Evolutionary conservation across 169 alveolate genomes (phyloP).

Genomic region (Plasmodium vinckei): DNA sequence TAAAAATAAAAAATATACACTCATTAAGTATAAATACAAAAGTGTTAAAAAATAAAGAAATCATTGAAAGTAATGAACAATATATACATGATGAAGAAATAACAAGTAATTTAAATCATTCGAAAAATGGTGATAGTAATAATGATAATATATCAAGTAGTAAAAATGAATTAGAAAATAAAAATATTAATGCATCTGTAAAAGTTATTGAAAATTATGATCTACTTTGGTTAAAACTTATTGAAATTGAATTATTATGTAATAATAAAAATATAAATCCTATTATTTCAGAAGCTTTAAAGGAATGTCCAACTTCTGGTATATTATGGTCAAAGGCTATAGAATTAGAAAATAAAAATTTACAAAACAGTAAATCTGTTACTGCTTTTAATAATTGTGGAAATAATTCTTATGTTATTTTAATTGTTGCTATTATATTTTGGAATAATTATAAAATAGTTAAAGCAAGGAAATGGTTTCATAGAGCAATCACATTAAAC

Average conservation of each 20-base stretch:
- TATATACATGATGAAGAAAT: conserved; percentile 69
- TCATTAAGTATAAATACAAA: conserved; percentile 88
- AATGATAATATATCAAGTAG: conserved; percentile 6
- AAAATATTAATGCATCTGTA: conserved; percentile 63
- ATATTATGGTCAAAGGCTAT: conserved; percentile 95
- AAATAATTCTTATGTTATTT: conserved; percentile 93
- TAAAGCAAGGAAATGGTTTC: conserved; percentile 96
- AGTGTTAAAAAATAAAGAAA: conserved; percentile 74
- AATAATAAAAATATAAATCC: conserved; percentile 91
- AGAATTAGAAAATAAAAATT: conserved; percentile 86
- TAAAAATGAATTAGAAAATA: conserved; percentile 75
- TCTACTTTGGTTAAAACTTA: conserved; percentile 93
- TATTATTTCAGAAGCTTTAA: conserved; percentile 93
- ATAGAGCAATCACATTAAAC: conserved; percentile 92
- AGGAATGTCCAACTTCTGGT: conserved; percentile 97
- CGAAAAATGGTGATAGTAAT: conserved; percentile 54
- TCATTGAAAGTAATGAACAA: conserved; percentile 75
- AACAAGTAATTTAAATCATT: conserved; percentile 71
- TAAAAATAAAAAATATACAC: conserved; percentile 84
- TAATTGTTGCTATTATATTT: conserved; percentile 93
- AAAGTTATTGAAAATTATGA: conserved; percentile 84
- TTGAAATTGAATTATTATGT: conserved; percentile 95
- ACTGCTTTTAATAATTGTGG: conserved; percentile 95
- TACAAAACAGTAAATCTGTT: conserved; percentile 90
- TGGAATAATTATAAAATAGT: conserved; percentile 93